A percentile compares a stretch with the other conserved stretches of the same genome.
Conservation (phyloP, 2,329 filamentous ascomycete species). For the Venturia pyrina region DNA sequence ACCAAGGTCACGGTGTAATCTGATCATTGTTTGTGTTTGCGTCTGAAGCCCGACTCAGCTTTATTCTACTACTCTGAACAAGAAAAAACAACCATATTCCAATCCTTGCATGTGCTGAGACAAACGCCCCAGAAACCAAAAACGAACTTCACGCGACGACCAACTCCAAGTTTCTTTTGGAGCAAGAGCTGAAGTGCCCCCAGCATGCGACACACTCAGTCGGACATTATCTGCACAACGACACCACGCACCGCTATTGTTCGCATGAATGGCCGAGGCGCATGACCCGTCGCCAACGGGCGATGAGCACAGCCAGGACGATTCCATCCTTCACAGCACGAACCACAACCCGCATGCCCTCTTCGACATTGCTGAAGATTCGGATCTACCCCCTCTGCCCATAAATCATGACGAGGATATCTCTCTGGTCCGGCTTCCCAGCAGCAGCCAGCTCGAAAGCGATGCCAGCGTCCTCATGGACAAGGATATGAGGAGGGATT, state of each 20-base stretch:
- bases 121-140: neutral
- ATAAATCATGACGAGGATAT: constrained; percentile 17
- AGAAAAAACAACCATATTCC: neutral
- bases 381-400: constrained; percentile 31
- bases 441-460: neutral
- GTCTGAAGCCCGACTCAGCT: neutral
- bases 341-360: neutral
- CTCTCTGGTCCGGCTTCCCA: neutral
- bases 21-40: neutral
- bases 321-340: neutral
- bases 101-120: neutral
- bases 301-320: neutral
- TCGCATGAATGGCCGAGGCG: constrained; percentile 1
- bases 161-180: neutral
- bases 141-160: neutral
- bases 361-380: constrained; percentile 17
- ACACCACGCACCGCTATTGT: neutral
- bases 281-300: neutral
- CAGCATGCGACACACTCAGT: neutral
- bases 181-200: neutral
- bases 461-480: constrained; percentile 38
- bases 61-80: too few species aligned
- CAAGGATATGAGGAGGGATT: constrained; percentile 46
- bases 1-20: neutral
- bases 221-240: neutral